phyloP scores from a whole-genome alignment of 208 protist genomes.

The Wallacemonas sp. region DNA sequence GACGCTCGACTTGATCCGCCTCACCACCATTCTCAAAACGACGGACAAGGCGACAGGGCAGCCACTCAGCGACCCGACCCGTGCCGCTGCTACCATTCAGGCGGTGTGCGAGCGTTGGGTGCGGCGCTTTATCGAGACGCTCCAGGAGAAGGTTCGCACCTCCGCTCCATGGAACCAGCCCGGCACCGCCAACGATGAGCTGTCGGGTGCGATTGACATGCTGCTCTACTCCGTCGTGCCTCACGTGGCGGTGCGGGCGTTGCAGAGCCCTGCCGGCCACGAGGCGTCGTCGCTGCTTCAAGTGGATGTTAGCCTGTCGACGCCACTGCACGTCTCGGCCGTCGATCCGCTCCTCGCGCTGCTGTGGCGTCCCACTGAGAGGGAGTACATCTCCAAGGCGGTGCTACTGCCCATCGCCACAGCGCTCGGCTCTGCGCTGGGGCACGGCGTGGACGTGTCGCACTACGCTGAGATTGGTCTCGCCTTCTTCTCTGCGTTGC shows the following conservation, averaged over 20 bases:
- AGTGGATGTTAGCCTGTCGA: constrained; percentile 20
- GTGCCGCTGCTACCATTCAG: constrained; percentile 18
- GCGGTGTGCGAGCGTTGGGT: constrained; percentile 16
- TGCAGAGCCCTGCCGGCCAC: constrained; percentile 5
- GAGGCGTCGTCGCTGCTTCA: constrained; percentile 13
- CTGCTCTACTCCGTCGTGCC: constrained; percentile 41
- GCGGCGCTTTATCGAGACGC: constrained; percentile 2
- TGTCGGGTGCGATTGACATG: constrained; percentile 45
- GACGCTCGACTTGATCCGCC: constrained; percentile 35
- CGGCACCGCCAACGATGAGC: constrained; percentile 15
- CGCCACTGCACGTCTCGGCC: constrained; percentile 35
- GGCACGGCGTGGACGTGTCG: constrained; percentile 8
- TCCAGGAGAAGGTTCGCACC: constrained; percentile 17
- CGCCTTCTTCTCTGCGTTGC: constrained; percentile 23
- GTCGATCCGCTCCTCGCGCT: constrained; percentile 36
- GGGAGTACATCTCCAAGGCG: constrained; percentile 29
- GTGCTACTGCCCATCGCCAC: constrained; percentile 29
- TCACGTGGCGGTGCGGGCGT: constrained; percentile 16
- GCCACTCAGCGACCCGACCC: constrained; percentile 17
- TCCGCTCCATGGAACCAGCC: constrained; percentile 38
- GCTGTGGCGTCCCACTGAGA: constrained; percentile 21
- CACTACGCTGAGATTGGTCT: constrained; percentile 25
- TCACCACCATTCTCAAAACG: constrained; percentile 21
- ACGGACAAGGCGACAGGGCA: constrained; percentile 6
- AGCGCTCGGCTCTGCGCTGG: constrained; percentile 26